Percentiles rank a stretch among this genome's conserved stretches.
phyloP scores from a whole-genome alignment of 495 filamentous ascomycete genomes.

The Daldinia decipiens region DNA sequence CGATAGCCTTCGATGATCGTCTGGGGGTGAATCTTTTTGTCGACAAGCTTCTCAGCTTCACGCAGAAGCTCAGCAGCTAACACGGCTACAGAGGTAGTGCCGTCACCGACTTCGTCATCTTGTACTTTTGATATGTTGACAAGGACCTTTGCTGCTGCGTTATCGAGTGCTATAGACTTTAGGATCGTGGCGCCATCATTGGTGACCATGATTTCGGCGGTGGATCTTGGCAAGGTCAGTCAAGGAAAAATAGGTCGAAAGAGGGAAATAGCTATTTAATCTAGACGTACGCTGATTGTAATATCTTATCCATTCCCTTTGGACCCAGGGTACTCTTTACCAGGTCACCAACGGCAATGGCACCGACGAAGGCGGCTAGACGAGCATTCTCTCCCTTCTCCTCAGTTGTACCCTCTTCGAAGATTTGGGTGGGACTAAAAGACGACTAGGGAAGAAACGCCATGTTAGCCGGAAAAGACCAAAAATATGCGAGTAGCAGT shows the following conservation, averaged over 20 bases:
- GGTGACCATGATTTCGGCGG: constrained; percentile 95
- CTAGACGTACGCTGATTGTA: constrained; percentile 85
- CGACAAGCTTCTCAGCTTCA: constrained; percentile 95
- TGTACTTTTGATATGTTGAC: constrained; percentile 99
- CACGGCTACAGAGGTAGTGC: constrained; percentile 86
- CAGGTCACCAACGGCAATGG: constrained; percentile 95
- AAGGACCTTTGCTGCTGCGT: constrained; percentile 95
- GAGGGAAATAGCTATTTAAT: constrained; percentile 40
- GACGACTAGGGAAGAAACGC: constrained; percentile 55
- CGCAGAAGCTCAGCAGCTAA: constrained; percentile 93
- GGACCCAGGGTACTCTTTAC: constrained; percentile 97
- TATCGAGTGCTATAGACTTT: constrained; percentile 98
- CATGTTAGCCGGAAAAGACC: constrained; percentile 14
- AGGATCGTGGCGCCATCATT: constrained; percentile 99
- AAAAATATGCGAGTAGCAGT: background rate
- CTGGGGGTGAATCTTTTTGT: constrained; percentile 98
- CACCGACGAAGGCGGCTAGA: constrained; percentile 94
- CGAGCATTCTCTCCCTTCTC: constrained; percentile 99
- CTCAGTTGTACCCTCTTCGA: constrained; percentile 94
- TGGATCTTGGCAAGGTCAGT: constrained; percentile 70
- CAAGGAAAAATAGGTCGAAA: background rate
- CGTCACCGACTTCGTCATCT: constrained; percentile 97
- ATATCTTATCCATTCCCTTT: constrained; percentile 99
- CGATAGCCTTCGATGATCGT: constrained; percentile 99
- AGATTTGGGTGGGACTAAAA: constrained; percentile 95